These are phyloP conservation scores for Penicillium sp. DNA, from an alignment of 2,329 filamentous ascomycete genomes.

Conservation along the genomic window DNA sequence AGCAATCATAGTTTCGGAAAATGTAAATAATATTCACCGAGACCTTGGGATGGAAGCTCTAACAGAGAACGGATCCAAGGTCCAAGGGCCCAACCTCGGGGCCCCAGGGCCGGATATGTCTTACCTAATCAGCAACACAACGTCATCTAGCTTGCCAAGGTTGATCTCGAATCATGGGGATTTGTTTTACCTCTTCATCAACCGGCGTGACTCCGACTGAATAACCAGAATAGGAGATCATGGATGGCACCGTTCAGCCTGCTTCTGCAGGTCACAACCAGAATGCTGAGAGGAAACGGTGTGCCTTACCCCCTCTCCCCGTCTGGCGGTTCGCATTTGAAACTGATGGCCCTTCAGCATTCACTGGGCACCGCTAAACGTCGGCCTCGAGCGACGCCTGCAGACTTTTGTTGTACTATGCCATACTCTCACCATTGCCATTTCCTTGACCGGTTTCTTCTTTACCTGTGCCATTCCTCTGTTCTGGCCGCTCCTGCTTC, in stretches of 20 bases:
- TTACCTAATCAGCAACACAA: constrained; percentile 6
- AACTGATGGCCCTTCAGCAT: constrained; percentile 53
- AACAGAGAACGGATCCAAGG: too few relatives aligned
- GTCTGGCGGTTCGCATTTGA: too few relatives aligned
- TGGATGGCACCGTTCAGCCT: background rate
- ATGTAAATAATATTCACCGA: too few relatives aligned
- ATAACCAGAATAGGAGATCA: too few relatives aligned
- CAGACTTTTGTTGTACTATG: constrained; percentile 76
- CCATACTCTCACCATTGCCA: constrained; percentile 69
- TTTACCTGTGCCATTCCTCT: constrained; percentile 86
- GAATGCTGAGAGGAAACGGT: constrained; percentile 16
- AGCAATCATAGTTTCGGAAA: too few relatives aligned
- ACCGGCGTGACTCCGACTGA: too few relatives aligned
- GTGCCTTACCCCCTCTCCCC: background rate
- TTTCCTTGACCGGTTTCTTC: constrained; percentile 77
- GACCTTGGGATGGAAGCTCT: too few relatives aligned
- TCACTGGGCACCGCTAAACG: constrained; percentile 76
- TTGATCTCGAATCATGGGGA: too few relatives aligned
- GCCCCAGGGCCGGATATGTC: too few relatives aligned
- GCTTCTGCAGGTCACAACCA: background rate
- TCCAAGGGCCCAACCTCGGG: too few relatives aligned
- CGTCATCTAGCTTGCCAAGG: constrained; percentile 1
- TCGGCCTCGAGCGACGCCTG: constrained; percentile 67
- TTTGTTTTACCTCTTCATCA: too few relatives aligned
- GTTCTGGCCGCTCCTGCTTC: constrained; percentile 74